A percentile compares a stretch with the other conserved stretches of the same genome.
These are phyloP conservation scores for Xylaria multiplex DNA, from an alignment of 2,329 filamentous ascomycete species.

Conservation along the genomic window DNA sequence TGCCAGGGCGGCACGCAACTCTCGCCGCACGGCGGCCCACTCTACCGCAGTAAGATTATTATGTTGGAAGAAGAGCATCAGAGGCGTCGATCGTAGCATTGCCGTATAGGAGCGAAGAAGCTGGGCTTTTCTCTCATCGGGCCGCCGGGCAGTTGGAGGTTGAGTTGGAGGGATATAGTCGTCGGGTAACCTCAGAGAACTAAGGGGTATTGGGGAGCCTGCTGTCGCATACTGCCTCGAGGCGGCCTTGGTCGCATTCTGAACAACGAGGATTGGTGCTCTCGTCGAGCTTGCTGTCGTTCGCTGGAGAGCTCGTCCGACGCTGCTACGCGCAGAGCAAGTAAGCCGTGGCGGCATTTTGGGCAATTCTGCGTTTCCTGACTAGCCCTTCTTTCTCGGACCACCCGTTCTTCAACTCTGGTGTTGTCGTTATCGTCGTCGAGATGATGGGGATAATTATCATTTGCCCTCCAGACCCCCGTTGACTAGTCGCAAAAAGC, in stretches of 20 bases:
- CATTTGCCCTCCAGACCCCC: slow-evolving; percentile 7
- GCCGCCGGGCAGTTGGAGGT: slow-evolving; percentile 85
- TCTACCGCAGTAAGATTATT: slow-evolving; percentile 77
- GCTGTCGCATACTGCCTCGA: slow-evolving; percentile 47
- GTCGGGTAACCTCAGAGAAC: slow-evolving; percentile 52
- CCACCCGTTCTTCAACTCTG: slow-evolving; percentile 20
- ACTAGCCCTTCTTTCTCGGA: background rate
- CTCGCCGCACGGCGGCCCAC: slow-evolving; percentile 77
- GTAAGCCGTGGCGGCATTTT: slow-evolving; percentile 45
- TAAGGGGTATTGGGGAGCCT: slow-evolving; percentile 37
- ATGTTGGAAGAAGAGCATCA: slow-evolving; percentile 84
- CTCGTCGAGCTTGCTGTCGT: slow-evolving; percentile 36
- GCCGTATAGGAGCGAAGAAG: slow-evolving; percentile 87
- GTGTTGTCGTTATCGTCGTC: slow-evolving; percentile 15
- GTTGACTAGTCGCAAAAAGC: slow-evolving; percentile 29
- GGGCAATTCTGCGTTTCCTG: slow-evolving; percentile 4
- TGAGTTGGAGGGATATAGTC: slow-evolving; percentile 74
- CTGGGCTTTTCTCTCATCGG: slow-evolving; percentile 90
- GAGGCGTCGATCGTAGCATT: slow-evolving; percentile 82
- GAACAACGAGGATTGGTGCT: slow-evolving; percentile 31
- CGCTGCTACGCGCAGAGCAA: slow-evolving; percentile 41
- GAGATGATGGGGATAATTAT: slow-evolving; percentile 4
- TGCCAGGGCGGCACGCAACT: slow-evolving; percentile 64
- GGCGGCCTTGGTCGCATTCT: slow-evolving; percentile 31
- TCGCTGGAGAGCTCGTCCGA: slow-evolving; percentile 40